Base-by-base conservation (phyloP, 306 rosid species). In the Quercus dentata region DNA sequence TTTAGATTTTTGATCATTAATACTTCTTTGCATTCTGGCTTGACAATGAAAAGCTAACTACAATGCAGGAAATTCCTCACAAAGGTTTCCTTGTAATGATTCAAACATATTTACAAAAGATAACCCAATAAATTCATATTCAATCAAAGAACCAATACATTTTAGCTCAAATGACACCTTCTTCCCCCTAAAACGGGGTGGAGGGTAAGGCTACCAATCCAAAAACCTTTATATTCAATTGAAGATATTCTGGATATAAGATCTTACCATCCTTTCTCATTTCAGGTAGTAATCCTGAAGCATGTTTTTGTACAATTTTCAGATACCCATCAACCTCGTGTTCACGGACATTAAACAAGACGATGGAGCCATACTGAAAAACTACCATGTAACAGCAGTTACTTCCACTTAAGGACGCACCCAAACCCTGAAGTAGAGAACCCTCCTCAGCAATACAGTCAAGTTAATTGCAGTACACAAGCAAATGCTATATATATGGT, bases 221-320 rank as follows among this genome's bases (percentile, higher is more conserved):
- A 18, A 58, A n/a, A 74, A 12, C 65, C 27, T 46, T 23, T 52
- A 51, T 38, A 64, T 5, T 57, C 3, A 10, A 35, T 5, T 20
- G 38, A 68, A 81, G 38, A 59, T 8, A 61, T 63, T 70, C 64
- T 74, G 51, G 23, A 64, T 69, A 83, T 25, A 64, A 75, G 57
- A 83, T 64, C 92, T 87, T 79, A 96, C 99, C 99, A 55, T 96
- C 98, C 86, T 91, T 93, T 89, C 97, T 93, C 99, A 89, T 96
- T 82, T 96, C 99, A 76, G 98, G 97, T 61, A 96, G 91, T 82
- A 91, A 79, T 68, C 97, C 97, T 31, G 97, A 89, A 71, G 98
- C 89, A 84, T 93, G 94, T 80, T 84, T 86, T 86, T 87, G 74
- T 73, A 90, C 98, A 77, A 93, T 89, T 88, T 96, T 85, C 84